Evolutionary conservation across 2,329 filamentous ascomycete genomes (phyloP), one percentile per base, ranked within the genome.

Genomic region (Talaromyces albobiverticillius): DNA sequence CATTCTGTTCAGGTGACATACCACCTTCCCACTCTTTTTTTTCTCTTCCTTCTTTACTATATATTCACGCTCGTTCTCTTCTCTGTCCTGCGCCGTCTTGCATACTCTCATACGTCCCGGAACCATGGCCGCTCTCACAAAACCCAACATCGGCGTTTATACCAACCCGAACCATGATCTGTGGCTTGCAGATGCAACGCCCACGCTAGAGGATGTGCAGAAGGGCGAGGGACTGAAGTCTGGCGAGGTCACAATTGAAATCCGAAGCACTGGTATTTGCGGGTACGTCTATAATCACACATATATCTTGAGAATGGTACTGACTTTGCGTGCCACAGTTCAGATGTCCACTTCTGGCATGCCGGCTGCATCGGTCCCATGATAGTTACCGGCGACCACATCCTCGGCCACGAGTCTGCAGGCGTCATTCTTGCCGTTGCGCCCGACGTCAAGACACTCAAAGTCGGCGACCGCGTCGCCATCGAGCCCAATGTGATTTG

Each of bases 341-440:
- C 90, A 57, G 92, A 96, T 73, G 87, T 97, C 54, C 93, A 97
- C 76, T 97, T 97, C 79, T 97, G 93, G 93, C 90, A 95, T 70
- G 88, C 88, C 47, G 93, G 93, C 61, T 89, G 89, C 77, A 97
- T 97, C 69, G 93, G 93, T 25, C 92, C 92, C 62, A 96, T 96
- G 92, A 87, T 96, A 59, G 93, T 97, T 46, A 82, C 82, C 62
- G 88, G 82, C 66, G 87, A 92, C 67, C 93, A 96, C 73, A 91
- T 96, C 67, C 85, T 97, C 18, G 93, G 93, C 61, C 93, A 97
- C 79, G 93, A 97, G 76, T 88, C 91, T 3, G 93, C 92, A 59
- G 86, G 79, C 38, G 87, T 72, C 65, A 75, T 96, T 56, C 82
- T 96, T 61, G 88, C 91, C 14, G 87, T 87, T 51, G 67, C 69